Evolutionary conservation across 768 basidiomycete genomes (phyloP), one percentile per base, ranked within the genome.

Genomic region (Udeniomyces megalosporus): DNA sequence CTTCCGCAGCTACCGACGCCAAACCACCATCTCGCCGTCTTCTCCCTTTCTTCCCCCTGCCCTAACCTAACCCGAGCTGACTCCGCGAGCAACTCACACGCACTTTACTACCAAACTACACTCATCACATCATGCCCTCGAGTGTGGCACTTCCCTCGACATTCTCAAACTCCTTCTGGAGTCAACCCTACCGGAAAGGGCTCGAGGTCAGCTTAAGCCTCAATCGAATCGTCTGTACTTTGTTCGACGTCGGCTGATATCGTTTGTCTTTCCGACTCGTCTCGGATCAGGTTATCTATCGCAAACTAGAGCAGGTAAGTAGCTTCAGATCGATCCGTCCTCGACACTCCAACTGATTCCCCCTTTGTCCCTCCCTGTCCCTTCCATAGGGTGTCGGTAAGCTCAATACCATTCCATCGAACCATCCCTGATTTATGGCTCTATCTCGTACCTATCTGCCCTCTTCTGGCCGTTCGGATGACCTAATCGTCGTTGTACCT

Each of bases 251-350:
- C 12, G 28, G 3, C 10, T 35, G 11, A 34, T 26, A 48, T 60
- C 10, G 44, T 12, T n/a, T 46, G 17, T 35, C 1, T n/a, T 15
- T 32, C 20, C 4, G 38, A 8, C 38, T 42, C 38, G 38, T 42
- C 38, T 17, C 17, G 38, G 8, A 17, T 42, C 17, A 63, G 38
- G 50, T 63, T 20, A 45, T 63, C 42, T 63, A 58, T 26, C 0
- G 22, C 34, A 63, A 63, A 42, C 56, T 63, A 29, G 62, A 63
- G 22, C 62, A 63, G 62, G 62, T 63, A 10, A 22, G 56, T 38
- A n/a, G 10, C 24, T 24, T 35, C 50, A n/a, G 28, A 55, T 17
- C 12, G 4, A 11, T 29, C 24, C 17, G 44, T 6, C 14, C 50
- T 26, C 50, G 10, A 22, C 31, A 11, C 48, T 17, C 24, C 59